These are phyloP conservation scores for Lippia alba DNA, from an alignment of 305 asterid genomes.

Conservation along the genomic window DNA sequence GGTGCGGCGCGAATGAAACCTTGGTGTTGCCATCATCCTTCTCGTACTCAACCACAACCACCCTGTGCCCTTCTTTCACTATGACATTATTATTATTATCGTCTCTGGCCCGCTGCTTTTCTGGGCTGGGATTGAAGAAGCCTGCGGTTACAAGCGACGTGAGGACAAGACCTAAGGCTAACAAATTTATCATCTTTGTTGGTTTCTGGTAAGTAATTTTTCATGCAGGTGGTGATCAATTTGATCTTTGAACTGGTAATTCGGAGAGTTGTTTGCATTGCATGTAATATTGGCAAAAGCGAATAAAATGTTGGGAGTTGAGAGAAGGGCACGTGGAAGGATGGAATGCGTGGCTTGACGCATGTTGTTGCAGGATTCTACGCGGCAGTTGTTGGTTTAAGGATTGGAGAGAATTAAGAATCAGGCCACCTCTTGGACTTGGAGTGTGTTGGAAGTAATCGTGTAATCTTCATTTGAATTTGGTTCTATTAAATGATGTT, in stretches of 20 bases:
- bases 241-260: conserved; percentile 25
- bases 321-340: conserved; percentile 33
- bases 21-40: conserved; percentile 54
- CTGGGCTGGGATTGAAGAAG: conserved; percentile 49
- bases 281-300: not conserved
- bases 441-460: not conserved
- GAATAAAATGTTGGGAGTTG: conserved; percentile 34
- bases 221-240: not conserved
- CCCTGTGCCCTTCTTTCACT: conserved; percentile 59
- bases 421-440: not conserved
- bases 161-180: conserved; percentile 53
- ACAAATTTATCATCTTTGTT: conserved; percentile 49
- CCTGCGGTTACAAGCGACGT: conserved; percentile 60
- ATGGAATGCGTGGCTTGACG: conserved; percentile 42
- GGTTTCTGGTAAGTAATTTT: not conserved
- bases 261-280: conserved; percentile 13
- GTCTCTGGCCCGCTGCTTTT: conserved; percentile 32
- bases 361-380: conserved; percentile 38
- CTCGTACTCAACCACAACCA: conserved; percentile 59
- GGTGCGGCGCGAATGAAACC: conserved; percentile 57
- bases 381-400: conserved; percentile 42
- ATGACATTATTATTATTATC: conserved; percentile 48
- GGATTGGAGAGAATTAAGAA: not conserved
- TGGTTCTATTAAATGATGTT: too few species aligned
- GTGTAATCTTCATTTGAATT: too few species aligned